Evolutionary conservation across 2,329 filamentous ascomycete genomes (phyloP).

Genomic region (Furcasterigmium sp.): DNA sequence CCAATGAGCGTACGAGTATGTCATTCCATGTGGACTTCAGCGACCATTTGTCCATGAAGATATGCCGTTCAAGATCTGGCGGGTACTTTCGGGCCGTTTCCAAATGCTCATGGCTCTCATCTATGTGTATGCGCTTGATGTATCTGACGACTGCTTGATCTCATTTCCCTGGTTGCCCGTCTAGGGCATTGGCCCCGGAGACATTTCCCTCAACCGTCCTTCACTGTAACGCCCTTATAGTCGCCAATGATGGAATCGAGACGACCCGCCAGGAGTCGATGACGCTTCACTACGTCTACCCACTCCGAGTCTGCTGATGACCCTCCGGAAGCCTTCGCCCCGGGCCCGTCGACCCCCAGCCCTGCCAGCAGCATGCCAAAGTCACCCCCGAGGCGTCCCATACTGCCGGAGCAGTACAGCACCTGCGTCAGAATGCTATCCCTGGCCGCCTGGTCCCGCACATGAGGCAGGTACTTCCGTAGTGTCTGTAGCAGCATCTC

Average conservation of each 20-base stretch:
- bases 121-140: no score
- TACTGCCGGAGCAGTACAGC: constrained; percentile 84
- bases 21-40: no score
- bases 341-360: constrained; percentile 23
- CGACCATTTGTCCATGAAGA: no score
- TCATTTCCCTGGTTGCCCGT: no score
- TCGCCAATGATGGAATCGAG: constrained; percentile 64
- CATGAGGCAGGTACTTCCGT: constrained; percentile 70
- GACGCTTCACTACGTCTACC: constrained; percentile 85
- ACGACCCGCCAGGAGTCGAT: constrained; percentile 76
- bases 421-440: constrained; percentile 91
- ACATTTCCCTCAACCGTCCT: background rate
- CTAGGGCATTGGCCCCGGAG: no score
- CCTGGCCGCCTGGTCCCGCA: constrained; percentile 71
- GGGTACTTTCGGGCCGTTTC: no score
- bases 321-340: background rate
- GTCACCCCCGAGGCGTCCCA: constrained; percentile 85
- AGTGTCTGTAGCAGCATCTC: constrained; percentile 76
- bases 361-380: constrained; percentile 83
- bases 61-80: no score
- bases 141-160: no score
- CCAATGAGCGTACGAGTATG: background rate
- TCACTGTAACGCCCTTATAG: constrained; percentile 25
- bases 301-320: constrained; percentile 50
- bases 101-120: no score